Evolutionary conservation across 805 yeast species (phyloP).

Genomic region (Wickerhamomyces silvicola): DNA sequence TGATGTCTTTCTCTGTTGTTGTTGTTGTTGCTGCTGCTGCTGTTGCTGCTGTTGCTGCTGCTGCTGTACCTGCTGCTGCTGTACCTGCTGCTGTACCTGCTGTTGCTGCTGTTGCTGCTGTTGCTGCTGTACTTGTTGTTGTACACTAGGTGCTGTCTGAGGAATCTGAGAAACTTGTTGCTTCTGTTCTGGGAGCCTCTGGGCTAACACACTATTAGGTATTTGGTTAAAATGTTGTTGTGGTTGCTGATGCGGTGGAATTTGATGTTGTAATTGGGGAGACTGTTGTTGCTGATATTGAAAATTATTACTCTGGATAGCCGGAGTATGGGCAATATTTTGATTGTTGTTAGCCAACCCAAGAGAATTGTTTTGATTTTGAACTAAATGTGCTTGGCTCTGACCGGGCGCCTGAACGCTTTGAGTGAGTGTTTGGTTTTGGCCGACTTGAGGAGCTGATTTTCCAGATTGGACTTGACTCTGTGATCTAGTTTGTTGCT

Average conservation of each 20-base stretch:
- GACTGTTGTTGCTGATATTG: slow-evolving; percentile 15
- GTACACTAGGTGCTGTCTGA: slow-evolving; percentile 8
- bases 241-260: slow-evolving; percentile 8
- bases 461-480: slow-evolving; percentile 17
- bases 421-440: slow-evolving; percentile 3
- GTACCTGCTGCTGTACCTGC: slow-evolving; percentile 8
- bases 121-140: slow-evolving; percentile 14
- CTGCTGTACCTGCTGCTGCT: slow-evolving; percentile 10
- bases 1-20: slow-evolving; percentile 11
- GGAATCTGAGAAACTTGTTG: slow-evolving; percentile 8
- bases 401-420: slow-evolving; percentile 1
- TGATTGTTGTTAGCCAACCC: slow-evolving; percentile 33
- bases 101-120: slow-evolving; percentile 6
- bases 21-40: slow-evolving; percentile 13
- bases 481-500: slow-evolving; percentile 16
- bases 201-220: too few species aligned
- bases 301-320: slow-evolving; percentile 3
- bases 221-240: slow-evolving; percentile 4
- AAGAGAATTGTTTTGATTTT: slow-evolving; percentile 1
- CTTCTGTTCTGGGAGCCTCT: slow-evolving; percentile 10
- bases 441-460: slow-evolving; percentile 3
- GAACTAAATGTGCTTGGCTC: too few species aligned
- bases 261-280: slow-evolving; percentile 8
- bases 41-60: slow-evolving; percentile 12
- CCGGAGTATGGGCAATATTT: slow-evolving; percentile 31